Base-by-base conservation (phyloP, 2,329 filamentous ascomycete species). In the Microdochium trichocladiopsis region DNA sequence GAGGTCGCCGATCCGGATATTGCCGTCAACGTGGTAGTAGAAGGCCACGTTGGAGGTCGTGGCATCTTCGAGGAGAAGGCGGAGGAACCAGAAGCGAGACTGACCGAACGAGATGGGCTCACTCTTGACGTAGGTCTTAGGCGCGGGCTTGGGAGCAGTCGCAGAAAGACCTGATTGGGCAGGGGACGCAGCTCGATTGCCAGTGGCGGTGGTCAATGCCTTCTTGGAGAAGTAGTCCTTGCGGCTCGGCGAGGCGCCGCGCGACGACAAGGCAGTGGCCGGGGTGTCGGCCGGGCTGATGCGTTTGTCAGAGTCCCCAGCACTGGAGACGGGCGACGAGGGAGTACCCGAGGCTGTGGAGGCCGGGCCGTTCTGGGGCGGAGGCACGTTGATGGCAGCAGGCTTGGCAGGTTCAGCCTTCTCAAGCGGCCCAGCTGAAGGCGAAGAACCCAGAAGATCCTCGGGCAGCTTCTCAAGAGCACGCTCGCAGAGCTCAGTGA, bases 41-140 rank as follows among this genome's bases (percentile, higher is more conserved):
- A 60, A 54, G 0, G 70, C 63, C 28, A 72, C 62, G 53, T 78
- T 77, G 51, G 68, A 70, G 1, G 68, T 65, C 1, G 65, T 70
- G 18, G 60, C 58, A 50, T 77, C 66, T 4, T 70, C 55, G 9
- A 72, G 21, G 4, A 60, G 63, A 10, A 56, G 55, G 6, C 53
- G 53, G 2, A 70, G 53, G 51, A 72, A 69, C 69, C 69, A 76
- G 52, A 74, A 72, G 2, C 71, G 60, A 1, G 66, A 64, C 55
- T 75, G 71, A 8, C 57, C 65, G 23, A 66, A 64, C 2, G 72
- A 70, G 58, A 75, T 68, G 23, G 52, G 57, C 55, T 59, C 60
- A 45, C 14, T 28, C 25, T 31, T 31, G 21, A 25, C 25, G 47
- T 36, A 51, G 10, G 9, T 21, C 9, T 16, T 31, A 9, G 36